A percentile compares a stretch with the other conserved stretches of the same genome.
These are phyloP conservation scores for Triticum dicoccoides DNA, from an alignment of 176 grass and related monocot genomes.

Conservation along the genomic window DNA sequence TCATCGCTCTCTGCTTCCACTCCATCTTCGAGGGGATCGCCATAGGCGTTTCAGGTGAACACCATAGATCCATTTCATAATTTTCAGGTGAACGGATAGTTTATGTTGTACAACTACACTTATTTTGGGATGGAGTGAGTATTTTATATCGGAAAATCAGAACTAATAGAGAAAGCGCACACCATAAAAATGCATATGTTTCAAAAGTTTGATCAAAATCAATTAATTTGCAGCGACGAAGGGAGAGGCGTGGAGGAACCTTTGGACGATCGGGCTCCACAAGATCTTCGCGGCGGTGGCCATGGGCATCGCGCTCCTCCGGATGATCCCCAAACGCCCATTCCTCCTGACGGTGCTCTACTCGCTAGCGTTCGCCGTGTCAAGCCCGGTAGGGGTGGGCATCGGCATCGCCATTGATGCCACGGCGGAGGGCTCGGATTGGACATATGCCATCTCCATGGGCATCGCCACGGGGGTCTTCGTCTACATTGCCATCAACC, in stretches of 20 bases:
- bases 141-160: no score
- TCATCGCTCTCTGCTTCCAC: conserved; percentile 81
- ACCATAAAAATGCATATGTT: neutral
- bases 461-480: conserved; percentile 68
- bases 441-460: conserved; percentile 76
- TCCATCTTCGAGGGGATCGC: conserved; percentile 91
- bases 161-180: no score
- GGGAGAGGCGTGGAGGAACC: conserved; percentile 70
- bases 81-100: no score
- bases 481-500: conserved; percentile 76
- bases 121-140: no score
- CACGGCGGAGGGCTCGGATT: conserved; percentile 49
- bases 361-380: conserved; percentile 66
- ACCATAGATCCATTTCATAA: no score
- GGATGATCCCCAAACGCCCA: conserved; percentile 53
- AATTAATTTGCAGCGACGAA: conserved; percentile 23
- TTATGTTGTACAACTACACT: no score
- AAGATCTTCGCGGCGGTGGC: conserved; percentile 77
- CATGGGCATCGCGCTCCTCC: conserved; percentile 82
- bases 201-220: no score
- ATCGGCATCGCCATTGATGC: conserved; percentile 76
- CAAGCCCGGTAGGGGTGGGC: conserved; percentile 64
- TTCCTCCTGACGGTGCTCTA: conserved; percentile 55
- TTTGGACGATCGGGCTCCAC: conserved; percentile 82
- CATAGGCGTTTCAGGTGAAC: conserved; percentile 62